Evolutionary conservation across 495 filamentous ascomycete genomes (phyloP).

Genomic region (Geopyxis carbonaria): DNA sequence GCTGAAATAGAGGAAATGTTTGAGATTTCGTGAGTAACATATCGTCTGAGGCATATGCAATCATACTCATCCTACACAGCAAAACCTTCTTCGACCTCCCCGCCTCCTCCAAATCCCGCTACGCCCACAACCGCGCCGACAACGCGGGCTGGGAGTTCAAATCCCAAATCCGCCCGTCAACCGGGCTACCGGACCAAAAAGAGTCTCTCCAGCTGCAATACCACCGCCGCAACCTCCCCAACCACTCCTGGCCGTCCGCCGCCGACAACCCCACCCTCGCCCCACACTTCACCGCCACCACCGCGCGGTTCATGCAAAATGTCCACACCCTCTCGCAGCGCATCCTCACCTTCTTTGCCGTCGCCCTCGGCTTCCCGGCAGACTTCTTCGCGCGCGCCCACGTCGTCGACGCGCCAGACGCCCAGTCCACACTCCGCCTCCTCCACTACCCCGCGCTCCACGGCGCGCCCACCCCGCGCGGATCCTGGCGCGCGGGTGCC

Average conservation of each 20-base stretch:
- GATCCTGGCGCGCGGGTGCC: slow-evolving; percentile 45
- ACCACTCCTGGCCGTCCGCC: slow-evolving; percentile 36
- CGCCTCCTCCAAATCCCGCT: slow-evolving; percentile 33
- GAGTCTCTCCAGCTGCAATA: slow-evolving; percentile 48
- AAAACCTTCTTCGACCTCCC: slow-evolving; percentile 40
- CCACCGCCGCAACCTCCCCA: slow-evolving; percentile 34
- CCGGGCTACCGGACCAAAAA: slow-evolving; percentile 43
- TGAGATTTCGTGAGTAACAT: slow-evolving; percentile 23
- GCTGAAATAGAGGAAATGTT: slow-evolving; percentile 39
- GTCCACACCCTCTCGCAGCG: slow-evolving; percentile 37
- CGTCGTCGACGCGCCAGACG: slow-evolving; percentile 31
- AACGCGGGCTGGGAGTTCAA: slow-evolving; percentile 51
- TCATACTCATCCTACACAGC: slow-evolving; percentile 5
- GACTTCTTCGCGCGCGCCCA: slow-evolving; percentile 42
- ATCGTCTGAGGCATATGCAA: too few species aligned
- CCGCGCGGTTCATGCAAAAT: slow-evolving; percentile 37
- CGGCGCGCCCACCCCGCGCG: slow-evolving; percentile 29
- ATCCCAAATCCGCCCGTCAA: slow-evolving; percentile 44
- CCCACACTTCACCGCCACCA: slow-evolving; percentile 32
- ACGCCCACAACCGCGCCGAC: slow-evolving; percentile 34
- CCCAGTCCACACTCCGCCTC: slow-evolving; percentile 40
- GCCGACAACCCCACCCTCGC: slow-evolving; percentile 19
- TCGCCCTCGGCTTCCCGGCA: slow-evolving; percentile 37
- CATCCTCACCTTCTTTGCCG: slow-evolving; percentile 44
- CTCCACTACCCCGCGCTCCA: slow-evolving; percentile 40